Evolutionary conservation across 306 rosid species (phyloP), one percentile per base, ranked within the genome.

Genomic region (Betula pendula): DNA sequence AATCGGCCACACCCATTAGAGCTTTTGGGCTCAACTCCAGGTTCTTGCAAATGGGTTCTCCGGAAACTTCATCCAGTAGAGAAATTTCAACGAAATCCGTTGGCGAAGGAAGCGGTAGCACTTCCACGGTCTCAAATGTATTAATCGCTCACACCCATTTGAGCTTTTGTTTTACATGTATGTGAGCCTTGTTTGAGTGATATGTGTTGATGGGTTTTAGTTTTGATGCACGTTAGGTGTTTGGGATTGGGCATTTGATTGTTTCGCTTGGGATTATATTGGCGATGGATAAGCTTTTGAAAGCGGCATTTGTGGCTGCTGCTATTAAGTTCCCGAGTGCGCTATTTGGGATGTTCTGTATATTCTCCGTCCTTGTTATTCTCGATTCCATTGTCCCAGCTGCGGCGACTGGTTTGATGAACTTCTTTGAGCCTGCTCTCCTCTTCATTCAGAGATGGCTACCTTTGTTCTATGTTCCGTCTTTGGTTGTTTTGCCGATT

Each of bases 321-420:
- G 83, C 92, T 3, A 92, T 95, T 75, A 89, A 85, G 86, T 95
- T 95, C 78, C 97, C 98, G 1, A 92, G 98, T 73, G 97, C 98
- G 1, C 86, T 95, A 81, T 95, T 95, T 53, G 97, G 98, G 48
- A 95, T 95, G 98, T 95, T 95, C 70, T 95, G 97, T 84, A 95
- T 92, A 50, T 95, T 92, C 82, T 87, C 97, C 5, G 78, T 88
- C 83, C 81, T 95, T 29, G 59, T 86, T 20, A 71, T 81, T 84
- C 91, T 95, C 27, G 97, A 95, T 75, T 75, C 87, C 52, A 89
- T 91, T 38, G 80, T 88, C 59, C 96, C 97, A 0, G 71, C 88
- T 42, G 92, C 90, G 16, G 97, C 97, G 1, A 74, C 74, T 6
- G 83, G 89, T 78, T 75, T 92, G 87, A 68, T 88, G 90, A 82